Evolutionary conservation across 768 basidiomycete species (phyloP), one percentile per base, ranked within the genome.

Genomic region (Lactarius vividus): DNA sequence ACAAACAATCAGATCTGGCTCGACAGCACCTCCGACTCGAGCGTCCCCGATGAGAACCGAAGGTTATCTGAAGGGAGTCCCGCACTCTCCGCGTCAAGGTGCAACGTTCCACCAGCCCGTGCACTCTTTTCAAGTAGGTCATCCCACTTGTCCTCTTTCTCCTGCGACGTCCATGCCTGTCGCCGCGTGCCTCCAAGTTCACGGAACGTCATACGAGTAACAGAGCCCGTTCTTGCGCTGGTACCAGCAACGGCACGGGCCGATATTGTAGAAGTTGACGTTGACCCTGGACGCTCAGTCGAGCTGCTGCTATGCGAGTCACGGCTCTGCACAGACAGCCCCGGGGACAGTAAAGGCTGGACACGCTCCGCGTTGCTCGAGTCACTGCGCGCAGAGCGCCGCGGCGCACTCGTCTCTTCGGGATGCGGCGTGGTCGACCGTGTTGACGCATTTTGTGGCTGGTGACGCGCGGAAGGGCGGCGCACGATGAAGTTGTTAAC

Each of bases 101-200:
- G 88, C 62, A 92, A 72, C 60, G 91, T 92, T 53, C 91, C 91
- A 1, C 91, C 91, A 1, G 91, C 91, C 59, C 76, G 75, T 49
- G 81, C 87, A 71, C 89, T 91, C 70, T 82, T 79, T 72, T 84
- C 81, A 66, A 91, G 75, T 62, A 92, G 71, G 66, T 86, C 86
- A 62, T 88, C 82, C 89, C 89, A 92, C 71, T 83, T 84, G 15
- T 82, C 84, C 8, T 82, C 81, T 78, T 92, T 92, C 77, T 92
- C 88, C 71, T 83, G 76, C 73, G 90, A 88, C 29, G 84, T 84
- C 73, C 87, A 74, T 52, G 75, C 79, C 28, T 75, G 74, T 61
- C 75, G 74, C 59, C 75, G 75, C 33, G 73, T 73, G 33, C 66
- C 71, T n/a, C 75, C 71, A 28, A 85, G 71, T 69, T 84, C 80